Evolutionary conservation across 116 monocot species (phyloP).

Genomic region (Zostera marina): DNA sequence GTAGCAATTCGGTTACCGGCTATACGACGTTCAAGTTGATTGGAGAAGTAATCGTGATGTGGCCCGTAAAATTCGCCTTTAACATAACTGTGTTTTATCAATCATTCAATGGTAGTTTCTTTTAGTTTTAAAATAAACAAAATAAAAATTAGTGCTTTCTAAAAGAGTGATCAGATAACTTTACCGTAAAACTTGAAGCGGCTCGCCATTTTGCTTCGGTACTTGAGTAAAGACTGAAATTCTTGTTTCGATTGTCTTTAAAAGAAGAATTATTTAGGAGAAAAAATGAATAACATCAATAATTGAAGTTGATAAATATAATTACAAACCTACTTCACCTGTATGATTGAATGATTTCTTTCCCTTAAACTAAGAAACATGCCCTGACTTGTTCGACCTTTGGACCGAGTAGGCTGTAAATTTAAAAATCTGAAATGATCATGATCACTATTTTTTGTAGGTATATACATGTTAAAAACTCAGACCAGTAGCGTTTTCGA

Average conservation of each 20-base stretch:
- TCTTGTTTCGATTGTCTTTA: conserved; percentile 70
- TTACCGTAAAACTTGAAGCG: conserved; percentile 74
- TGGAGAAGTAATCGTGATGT: conserved; percentile 84
- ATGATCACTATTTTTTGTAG: no score
- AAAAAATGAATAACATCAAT: not conserved
- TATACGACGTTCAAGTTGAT: conserved; percentile 35
- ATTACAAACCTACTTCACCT: conserved; percentile 38
- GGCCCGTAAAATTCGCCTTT: conserved; percentile 53
- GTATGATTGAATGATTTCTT: conserved; percentile 45
- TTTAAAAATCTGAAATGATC: not conserved
- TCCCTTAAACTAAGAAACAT: conserved; percentile 73
- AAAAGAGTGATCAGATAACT: no score
- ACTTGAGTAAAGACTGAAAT: conserved; percentile 78
- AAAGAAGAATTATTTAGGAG: not conserved
- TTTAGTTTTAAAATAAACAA: not conserved
- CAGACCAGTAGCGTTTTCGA: no score
- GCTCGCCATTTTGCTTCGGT: conserved; percentile 81
- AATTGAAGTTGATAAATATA: no score
- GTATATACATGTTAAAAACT: no score
- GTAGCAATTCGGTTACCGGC: conserved; percentile 79
- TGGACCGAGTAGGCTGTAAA: conserved; percentile 49
- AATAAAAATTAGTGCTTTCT: no score
- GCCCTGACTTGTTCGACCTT: conserved; percentile 77
- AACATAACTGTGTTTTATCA: conserved; percentile 34
- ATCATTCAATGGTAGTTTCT: not conserved